phyloP scores from a whole-genome alignment of 257 asterid species.

The Cynanchum wilfordii region DNA sequence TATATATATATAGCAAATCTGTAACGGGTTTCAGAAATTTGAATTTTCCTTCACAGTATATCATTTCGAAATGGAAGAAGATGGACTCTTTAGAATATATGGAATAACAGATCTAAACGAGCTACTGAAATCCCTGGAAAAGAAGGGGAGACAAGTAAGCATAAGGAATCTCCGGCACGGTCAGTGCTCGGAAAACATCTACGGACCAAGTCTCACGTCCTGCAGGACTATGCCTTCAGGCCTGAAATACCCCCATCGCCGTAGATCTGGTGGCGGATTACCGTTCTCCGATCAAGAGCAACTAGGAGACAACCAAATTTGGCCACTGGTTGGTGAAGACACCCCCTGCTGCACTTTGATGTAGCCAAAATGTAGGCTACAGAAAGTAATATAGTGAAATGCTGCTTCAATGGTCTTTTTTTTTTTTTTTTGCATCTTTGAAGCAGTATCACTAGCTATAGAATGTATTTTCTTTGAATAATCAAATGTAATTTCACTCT shows the following conservation, averaged over 20 bases:
- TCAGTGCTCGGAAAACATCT: constrained; percentile 26
- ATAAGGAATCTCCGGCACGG: constrained; percentile 28
- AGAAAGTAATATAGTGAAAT: not conserved
- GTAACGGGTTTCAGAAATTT: no score
- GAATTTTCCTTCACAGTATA: constrained; percentile 8
- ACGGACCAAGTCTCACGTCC: constrained; percentile 1
- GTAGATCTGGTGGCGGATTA: not conserved
- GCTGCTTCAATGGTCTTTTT: not conserved
- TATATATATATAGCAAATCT: no score
- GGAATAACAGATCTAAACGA: constrained; percentile 16
- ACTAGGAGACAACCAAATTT: no score
- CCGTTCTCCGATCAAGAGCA: not conserved
- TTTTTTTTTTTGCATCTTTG: not conserved
- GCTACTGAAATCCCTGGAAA: constrained; percentile 20
- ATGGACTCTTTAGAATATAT: constrained; percentile 24
- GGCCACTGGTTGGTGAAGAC: not conserved
- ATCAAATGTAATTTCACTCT: not conserved
- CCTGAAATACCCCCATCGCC: not conserved
- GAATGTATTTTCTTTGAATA: not conserved
- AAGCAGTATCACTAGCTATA: not conserved
- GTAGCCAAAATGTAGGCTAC: not conserved
- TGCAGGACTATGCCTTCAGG: not conserved
- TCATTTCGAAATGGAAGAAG: constrained; percentile 22
- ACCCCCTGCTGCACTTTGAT: constrained; percentile 5
- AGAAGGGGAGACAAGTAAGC: not conserved